A percentile compares a stretch with the other conserved stretches of the same genome.
phyloP scores from a whole-genome alignment of 805 yeast genomes.

The Suhomyces vadensis region DNA sequence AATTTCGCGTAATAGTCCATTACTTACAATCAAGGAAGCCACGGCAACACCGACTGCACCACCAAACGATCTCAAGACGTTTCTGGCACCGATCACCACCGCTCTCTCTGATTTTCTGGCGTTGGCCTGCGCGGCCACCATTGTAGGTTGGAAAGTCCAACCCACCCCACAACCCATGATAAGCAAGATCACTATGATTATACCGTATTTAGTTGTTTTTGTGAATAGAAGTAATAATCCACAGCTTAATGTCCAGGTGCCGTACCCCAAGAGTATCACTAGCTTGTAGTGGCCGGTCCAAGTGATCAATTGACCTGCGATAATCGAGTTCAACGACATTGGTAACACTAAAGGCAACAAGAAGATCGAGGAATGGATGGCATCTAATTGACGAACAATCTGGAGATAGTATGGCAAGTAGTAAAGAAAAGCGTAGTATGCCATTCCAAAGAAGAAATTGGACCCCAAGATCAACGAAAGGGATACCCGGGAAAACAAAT shows the following conservation, averaged over 20 bases:
- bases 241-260: conserved; percentile 25
- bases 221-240: conserved; percentile 27
- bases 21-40: conserved; percentile 30
- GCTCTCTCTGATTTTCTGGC: conserved; percentile 34
- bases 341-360: conserved; percentile 27
- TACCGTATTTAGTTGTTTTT: conserved; percentile 19
- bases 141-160: conserved; percentile 27
- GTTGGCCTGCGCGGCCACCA: conserved; percentile 30
- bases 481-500: conserved; percentile 21
- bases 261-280: conserved; percentile 20
- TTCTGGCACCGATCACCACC: conserved; percentile 34
- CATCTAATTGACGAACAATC: conserved; percentile 22
- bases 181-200: conserved; percentile 24
- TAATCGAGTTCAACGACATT: conserved; percentile 19
- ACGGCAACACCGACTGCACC: conserved; percentile 36
- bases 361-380: conserved; percentile 22
- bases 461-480: conserved; percentile 21
- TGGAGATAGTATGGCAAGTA: conserved; percentile 27
- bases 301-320: conserved; percentile 22
- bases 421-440: conserved; percentile 25
- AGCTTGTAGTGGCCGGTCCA: conserved; percentile 21
- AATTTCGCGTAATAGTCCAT: conserved; percentile 23
- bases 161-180: conserved; percentile 25
- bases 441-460: conserved; percentile 30
- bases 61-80: conserved; percentile 36